Conservation (phyloP, 805 yeast genomes). For the Lipomyces sp. region DNA sequence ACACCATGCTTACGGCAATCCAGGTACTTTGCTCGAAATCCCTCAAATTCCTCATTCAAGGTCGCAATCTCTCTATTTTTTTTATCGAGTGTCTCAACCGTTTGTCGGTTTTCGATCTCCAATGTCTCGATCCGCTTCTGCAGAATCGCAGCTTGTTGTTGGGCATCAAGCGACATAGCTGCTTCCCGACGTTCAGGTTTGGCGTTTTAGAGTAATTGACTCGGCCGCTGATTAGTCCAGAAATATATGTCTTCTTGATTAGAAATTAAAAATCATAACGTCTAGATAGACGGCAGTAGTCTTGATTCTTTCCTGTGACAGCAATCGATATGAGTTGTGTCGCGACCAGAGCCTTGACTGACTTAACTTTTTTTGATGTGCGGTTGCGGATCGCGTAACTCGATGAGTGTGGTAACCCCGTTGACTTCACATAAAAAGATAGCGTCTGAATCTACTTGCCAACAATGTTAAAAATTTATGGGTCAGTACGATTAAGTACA, state of each 20-base stretch:
- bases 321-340: background rate
- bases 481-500: no score
- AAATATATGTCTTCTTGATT: background rate
- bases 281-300: background rate
- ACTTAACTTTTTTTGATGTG: background rate
- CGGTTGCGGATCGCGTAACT: background rate
- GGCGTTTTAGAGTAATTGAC: background rate
- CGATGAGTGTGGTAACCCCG: no score
- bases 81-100: conserved; percentile 43
- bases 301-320: background rate
- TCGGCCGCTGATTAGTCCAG: background rate
- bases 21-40: conserved; percentile 47
- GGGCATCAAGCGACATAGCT: conserved; percentile 11
- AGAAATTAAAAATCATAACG: background rate
- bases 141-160: conserved; percentile 8
- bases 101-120: conserved; percentile 41
- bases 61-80: conserved; percentile 41
- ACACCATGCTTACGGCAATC: conserved; percentile 50
- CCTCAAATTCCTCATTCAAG: conserved; percentile 49
- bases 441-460: no score
- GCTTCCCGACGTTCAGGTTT: background rate
- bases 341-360: background rate
- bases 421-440: no score
- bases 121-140: conserved; percentile 37
- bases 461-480: no score